phyloP scores from a whole-genome alignment of 768 basidiomycete genomes.

The Scleroderma bovista region DNA sequence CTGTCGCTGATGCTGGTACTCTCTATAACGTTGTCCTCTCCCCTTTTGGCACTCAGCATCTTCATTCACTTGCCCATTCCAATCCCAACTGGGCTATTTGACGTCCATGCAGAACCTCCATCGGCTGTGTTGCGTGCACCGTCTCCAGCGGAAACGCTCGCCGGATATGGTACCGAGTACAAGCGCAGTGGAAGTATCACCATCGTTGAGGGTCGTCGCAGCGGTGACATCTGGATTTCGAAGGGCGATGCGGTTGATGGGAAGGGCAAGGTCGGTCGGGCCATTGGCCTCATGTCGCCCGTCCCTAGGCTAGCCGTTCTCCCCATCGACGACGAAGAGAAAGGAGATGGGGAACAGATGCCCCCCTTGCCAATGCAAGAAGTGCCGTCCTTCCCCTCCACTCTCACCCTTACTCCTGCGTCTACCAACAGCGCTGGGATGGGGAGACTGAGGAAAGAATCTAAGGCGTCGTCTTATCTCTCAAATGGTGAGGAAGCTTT shows the following conservation, averaged over 20 bases:
- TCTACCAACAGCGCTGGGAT: slow-evolving; percentile 55
- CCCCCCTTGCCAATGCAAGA: slow-evolving; percentile 60
- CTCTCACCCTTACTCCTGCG: slow-evolving; percentile 46
- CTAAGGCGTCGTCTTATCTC: slow-evolving; percentile 50
- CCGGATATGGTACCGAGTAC: slow-evolving; percentile 33
- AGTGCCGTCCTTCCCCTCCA: slow-evolving; percentile 41
- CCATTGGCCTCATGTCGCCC: slow-evolving; percentile 56
- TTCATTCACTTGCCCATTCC: slow-evolving; percentile 58
- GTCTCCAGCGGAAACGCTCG: slow-evolving; percentile 35
- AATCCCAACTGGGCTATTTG: slow-evolving; percentile 62
- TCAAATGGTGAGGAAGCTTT: slow-evolving; percentile 46
- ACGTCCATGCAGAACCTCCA: slow-evolving; percentile 40
- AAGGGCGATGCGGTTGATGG: slow-evolving; percentile 71
- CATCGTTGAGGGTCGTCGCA: slow-evolving; percentile 64
- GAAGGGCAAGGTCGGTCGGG: slow-evolving; percentile 54
- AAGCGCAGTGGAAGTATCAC: slow-evolving; percentile 60
- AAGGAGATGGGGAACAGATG: slow-evolving; percentile 38
- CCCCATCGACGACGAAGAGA: slow-evolving; percentile 42
- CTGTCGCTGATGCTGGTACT: slow-evolving; percentile 50
- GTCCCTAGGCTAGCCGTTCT: slow-evolving; percentile 66
- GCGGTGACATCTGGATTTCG: slow-evolving; percentile 69
- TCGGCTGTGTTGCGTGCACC: slow-evolving; percentile 38
- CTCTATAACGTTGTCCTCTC: slow-evolving; percentile 64
- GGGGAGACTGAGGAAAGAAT: slow-evolving; percentile 45
- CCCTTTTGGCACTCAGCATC: slow-evolving; percentile 57